Percentiles rank a stretch among this genome's conserved stretches.
phyloP scores from a whole-genome alignment of 441 rosid genomes.

The Gossypium laxum region DNA sequence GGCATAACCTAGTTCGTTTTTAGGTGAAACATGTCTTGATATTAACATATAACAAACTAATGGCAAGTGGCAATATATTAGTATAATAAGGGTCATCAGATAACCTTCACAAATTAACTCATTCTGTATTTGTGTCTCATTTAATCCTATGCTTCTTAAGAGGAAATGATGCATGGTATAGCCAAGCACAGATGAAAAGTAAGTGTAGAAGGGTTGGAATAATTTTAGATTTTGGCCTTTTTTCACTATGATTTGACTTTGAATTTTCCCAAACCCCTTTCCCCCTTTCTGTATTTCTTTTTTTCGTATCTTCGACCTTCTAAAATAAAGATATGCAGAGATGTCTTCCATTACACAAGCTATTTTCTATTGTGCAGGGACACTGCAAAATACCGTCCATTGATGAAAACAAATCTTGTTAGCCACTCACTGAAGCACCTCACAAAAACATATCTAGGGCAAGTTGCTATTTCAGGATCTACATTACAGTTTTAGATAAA shows the following conservation, averaged over 20 bases:
- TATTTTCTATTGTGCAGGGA: conserved; percentile 40
- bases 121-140: neutral
- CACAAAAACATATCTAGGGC: conserved; percentile 56
- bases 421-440: conserved; percentile 77
- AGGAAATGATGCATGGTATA: neutral
- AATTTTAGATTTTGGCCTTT: neutral
- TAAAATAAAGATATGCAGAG: neutral
- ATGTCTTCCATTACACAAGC: neutral
- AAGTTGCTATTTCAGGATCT: conserved; percentile 21
- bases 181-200: neutral
- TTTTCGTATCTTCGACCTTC: neutral
- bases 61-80: neutral
- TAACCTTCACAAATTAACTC: neutral
- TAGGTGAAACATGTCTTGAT: neutral
- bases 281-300: neutral
- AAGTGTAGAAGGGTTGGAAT: neutral
- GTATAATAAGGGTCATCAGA: neutral
- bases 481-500: neutral
- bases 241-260: neutral
- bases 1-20: conserved; percentile 2
- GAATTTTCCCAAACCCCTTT: neutral
- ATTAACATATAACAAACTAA: neutral
- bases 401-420: conserved; percentile 61
- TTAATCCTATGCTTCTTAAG: neutral
- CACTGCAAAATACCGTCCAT: conserved; percentile 60